These are phyloP conservation scores for Fusarium transvaalense DNA, from an alignment of 2,329 filamentous ascomycete genomes.

Conservation along the genomic window DNA sequence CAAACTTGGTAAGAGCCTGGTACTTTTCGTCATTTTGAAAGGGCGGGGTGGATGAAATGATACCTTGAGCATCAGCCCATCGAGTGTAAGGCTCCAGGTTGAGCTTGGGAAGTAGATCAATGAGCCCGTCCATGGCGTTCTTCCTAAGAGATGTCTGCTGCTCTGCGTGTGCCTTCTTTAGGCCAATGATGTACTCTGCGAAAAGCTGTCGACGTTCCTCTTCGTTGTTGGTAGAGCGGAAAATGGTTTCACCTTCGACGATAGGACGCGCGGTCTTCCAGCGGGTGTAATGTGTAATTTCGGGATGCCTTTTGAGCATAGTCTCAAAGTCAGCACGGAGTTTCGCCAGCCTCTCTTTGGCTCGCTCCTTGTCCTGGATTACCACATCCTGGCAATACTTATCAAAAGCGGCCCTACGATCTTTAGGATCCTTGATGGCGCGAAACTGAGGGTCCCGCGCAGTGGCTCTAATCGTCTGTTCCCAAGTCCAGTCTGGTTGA, in stretches of 20 bases:
- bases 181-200: conserved; percentile 88
- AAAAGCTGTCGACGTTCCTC: conserved; percentile 90
- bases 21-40: conserved; percentile 89
- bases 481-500: conserved; percentile 93
- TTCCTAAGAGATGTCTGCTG: conserved; percentile 78
- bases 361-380: conserved; percentile 91
- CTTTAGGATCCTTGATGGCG: conserved; percentile 90
- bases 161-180: conserved; percentile 85
- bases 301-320: conserved; percentile 95
- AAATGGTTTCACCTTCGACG: conserved; percentile 94
- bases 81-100: conserved; percentile 93
- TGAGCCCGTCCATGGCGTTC: conserved; percentile 85
- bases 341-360: conserved; percentile 92
- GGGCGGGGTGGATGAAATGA: conserved; percentile 80
- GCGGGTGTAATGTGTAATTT: conserved; percentile 96
- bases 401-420: conserved; percentile 90
- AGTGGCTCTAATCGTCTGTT: conserved; percentile 85
- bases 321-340: conserved; percentile 92
- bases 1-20: conserved; percentile 84
- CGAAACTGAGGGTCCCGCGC: conserved; percentile 94
- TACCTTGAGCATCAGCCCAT: conserved; percentile 89
- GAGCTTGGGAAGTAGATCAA: conserved; percentile 80
- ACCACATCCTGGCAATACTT: conserved; percentile 94
- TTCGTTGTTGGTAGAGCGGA: conserved; percentile 90
- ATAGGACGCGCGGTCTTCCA: conserved; percentile 97